These are phyloP conservation scores for Acacia crassicarpa DNA, from an alignment of 306 rosid genomes.

Conservation along the genomic window DNA sequence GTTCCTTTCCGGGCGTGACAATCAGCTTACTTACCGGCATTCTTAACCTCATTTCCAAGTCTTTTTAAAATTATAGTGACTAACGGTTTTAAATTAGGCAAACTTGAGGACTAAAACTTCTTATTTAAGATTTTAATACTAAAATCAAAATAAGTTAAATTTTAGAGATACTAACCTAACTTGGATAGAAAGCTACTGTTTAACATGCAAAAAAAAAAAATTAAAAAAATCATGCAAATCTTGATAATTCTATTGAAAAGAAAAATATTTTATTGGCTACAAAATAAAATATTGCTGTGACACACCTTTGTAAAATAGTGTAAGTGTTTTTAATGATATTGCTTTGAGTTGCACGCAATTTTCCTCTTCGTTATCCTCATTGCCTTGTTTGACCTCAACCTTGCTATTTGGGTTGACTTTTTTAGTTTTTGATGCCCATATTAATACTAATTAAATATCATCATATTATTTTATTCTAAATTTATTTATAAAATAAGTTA, in stretches of 20 bases:
- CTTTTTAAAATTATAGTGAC: too few relatives aligned
- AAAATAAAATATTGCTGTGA: not conserved
- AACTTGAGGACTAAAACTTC: too few relatives aligned
- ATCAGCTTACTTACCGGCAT: too few relatives aligned
- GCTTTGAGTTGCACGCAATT: not conserved
- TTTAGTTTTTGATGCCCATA: not conserved
- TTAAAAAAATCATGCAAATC: not conserved
- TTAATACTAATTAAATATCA: not conserved
- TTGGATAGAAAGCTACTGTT: too few relatives aligned
- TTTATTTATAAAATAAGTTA: not conserved
- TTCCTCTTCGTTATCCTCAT: not conserved
- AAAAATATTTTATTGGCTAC: too few relatives aligned
- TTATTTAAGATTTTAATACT: too few relatives aligned
- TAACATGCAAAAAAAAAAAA: too few relatives aligned
- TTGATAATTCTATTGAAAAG: not conserved
- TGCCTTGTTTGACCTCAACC: not conserved
- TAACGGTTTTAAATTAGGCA: too few relatives aligned
- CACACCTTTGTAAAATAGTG: not conserved
- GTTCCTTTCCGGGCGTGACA: too few relatives aligned
- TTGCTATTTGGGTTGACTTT: not conserved
- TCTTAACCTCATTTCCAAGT: too few relatives aligned
- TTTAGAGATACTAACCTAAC: too few relatives aligned
- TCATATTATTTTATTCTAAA: not conserved
- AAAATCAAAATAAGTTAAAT: too few relatives aligned
- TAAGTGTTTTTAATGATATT: not conserved